Evolutionary conservation across 1,284 basidiomycete species (phyloP), one percentile per base, ranked within the genome.

Genomic region (Malassezia vespertilionis): DNA sequence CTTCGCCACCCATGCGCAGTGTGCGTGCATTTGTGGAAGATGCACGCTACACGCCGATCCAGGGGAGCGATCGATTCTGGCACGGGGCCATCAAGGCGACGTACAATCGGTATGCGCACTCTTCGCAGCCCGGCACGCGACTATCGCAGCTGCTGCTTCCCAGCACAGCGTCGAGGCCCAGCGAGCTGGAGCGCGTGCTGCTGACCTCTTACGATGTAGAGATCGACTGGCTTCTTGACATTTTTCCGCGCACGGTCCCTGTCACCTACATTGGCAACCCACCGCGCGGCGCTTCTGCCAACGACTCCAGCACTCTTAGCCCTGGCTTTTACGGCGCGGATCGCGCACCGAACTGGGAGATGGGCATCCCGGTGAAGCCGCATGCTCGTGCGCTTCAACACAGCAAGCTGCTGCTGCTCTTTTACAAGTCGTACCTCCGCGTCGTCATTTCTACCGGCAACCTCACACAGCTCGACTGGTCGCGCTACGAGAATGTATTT

Each of bases 401-500:
- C 31, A 58, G 61, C 46, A 67, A 69, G 54, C 57, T 68, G 21
- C 17, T 65, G 12, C 32, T 66, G 1, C 44, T 68, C 14, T 60
- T 58, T n/a, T 61, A 60, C 43, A 20, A 41, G 4, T 52, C 44
- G 14, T 61, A 54, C 10, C 20, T 63, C 6, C 49, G 63, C 1
- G 46, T 69, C 11, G 49, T 55, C 15, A 58, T 70, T 6, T 44
- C 63, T 1, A 56, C 52, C 4, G 67, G 62, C 2, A 70, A 70
- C 34, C 37, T 70, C 22, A 56, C 63, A 20, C 54, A 40, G 3
- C 49, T 60, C 22, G 67, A 70, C 48, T 70, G 67, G 67, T 52
- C 58, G 22, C 37, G 53, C 7, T 61, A 63, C 33, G 67, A 70
- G 35, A 70, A 70, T 40, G 57, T 58, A 24, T 50, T 52, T 0